phyloP scores from a whole-genome alignment of 208 protist species.

The Crithidia fasciculata region DNA sequence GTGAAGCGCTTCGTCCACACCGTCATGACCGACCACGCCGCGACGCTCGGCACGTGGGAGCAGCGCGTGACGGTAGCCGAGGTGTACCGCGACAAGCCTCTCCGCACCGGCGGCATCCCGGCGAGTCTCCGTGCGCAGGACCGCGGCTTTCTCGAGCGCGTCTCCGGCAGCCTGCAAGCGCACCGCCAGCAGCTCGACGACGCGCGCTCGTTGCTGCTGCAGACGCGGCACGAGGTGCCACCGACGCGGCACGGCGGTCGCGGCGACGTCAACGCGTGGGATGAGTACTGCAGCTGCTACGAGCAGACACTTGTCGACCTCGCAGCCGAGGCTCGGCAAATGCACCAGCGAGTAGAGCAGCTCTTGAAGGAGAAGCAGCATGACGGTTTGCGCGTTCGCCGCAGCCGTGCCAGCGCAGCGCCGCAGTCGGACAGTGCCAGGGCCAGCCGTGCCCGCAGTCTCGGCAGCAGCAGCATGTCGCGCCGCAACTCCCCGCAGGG shows the following conservation, averaged over 20 bases:
- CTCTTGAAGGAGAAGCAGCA: conserved; percentile 14
- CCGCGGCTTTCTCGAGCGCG: conserved; percentile 36
- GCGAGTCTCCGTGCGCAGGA: conserved; percentile 38
- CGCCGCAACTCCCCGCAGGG: conserved; percentile 16
- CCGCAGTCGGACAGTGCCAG: conserved; percentile 6
- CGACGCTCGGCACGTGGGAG: conserved; percentile 38
- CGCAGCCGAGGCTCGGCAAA: conserved; percentile 18
- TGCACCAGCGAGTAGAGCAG: conserved; percentile 21
- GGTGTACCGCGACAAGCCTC: conserved; percentile 41
- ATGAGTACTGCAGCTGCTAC: conserved; percentile 37
- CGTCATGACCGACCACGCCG: conserved; percentile 32
- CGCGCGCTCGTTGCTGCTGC: conserved; percentile 31
- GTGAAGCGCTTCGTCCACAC: conserved; percentile 36
- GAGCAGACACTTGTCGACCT: conserved; percentile 29
- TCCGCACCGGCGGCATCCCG: conserved; percentile 40
- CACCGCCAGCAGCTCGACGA: conserved; percentile 28
- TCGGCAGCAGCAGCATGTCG: conserved; percentile 6
- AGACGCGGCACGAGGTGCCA: conserved; percentile 14
- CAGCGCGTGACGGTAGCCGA: conserved; percentile 31
- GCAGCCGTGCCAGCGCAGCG: conserved; percentile 9
- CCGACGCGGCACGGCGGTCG: conserved; percentile 6
- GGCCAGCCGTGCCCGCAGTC: conserved; percentile 8
- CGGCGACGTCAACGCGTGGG: conserved; percentile 26
- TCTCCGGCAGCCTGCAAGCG: conserved; percentile 3
- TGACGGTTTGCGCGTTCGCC: conserved; percentile 2